Evolutionary conservation across 2,329 filamentous ascomycete genomes (phyloP).

Genomic region (Apiospora phragmitis): DNA sequence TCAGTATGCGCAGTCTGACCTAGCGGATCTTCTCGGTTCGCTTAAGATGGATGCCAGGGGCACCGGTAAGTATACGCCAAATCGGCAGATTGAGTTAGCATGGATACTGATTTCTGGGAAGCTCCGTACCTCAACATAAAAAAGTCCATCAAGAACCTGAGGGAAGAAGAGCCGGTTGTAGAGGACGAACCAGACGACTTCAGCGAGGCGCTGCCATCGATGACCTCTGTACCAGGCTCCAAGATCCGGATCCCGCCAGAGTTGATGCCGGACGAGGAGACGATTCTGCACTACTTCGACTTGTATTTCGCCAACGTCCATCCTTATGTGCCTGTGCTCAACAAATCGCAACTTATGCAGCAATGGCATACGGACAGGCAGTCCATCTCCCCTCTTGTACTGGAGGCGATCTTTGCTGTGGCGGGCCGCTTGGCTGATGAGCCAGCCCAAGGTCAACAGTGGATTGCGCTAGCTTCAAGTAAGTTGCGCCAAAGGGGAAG

Average conservation of each 20-base stretch:
- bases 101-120: conserved; percentile 32
- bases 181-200: conserved; percentile 70
- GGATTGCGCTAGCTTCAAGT: conserved; percentile 89
- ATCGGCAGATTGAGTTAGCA: background rate
- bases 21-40: conserved; percentile 80
- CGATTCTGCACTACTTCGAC: conserved; percentile 80
- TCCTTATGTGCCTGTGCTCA: conserved; percentile 87
- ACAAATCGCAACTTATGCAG: conserved; percentile 78
- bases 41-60: conserved; percentile 86
- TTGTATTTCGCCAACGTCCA: conserved; percentile 91
- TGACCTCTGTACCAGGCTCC: conserved; percentile 67
- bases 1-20: conserved; percentile 67
- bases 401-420: conserved; percentile 91
- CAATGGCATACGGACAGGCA: conserved; percentile 84
- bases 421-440: conserved; percentile 82
- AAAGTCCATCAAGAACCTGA: conserved; percentile 38
- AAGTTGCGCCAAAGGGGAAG: conserved; percentile 27
- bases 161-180: conserved; percentile 62
- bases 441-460: conserved; percentile 81
- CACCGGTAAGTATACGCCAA: conserved; percentile 62
- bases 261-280: conserved; percentile 87
- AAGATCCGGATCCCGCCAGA: conserved; percentile 88
- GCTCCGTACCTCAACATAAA: conserved; percentile 82
- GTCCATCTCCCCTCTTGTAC: conserved; percentile 83
- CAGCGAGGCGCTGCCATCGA: conserved; percentile 68